Evolutionary conservation across 225 moss, liverwort and hornwort genomes (phyloP), one percentile per base, ranked within the genome.

Genomic region (Takakia lepidozioides): DNA sequence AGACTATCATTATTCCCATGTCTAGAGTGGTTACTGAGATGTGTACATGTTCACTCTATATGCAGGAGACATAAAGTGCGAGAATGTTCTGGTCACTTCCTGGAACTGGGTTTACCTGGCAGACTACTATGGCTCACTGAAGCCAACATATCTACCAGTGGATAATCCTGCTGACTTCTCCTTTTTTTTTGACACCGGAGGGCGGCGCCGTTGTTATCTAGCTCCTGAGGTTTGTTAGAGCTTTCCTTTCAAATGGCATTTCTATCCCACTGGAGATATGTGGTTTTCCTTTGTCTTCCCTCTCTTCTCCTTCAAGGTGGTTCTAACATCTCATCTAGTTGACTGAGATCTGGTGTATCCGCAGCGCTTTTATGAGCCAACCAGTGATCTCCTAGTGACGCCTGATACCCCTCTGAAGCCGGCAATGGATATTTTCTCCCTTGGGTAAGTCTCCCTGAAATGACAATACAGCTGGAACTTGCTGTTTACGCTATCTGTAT

Each of bases 91-190:
- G 66, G 98, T 98, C 49, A 98, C 91, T 19, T 98, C 98, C 30
- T 98, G 98, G 98, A 98, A 98, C 57, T 98, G 98, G 98, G 83
- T 98, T 27, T 98, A 81, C 62, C 74, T 98, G 40, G 87, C 87
- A 27, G 98, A 91, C 81, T 98, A 74, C 48, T 74, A 87, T 70
- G 98, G 91, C 17, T 83, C 87, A 26, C 74, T 82, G 19, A 98
- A 98, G 55, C 98, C 98, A 30, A 87, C 98, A 20, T 79, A 92
- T 70, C 60, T 98, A 47, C 98, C 98, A 13, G 72, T 68, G 49
- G 91, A 98, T 60, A 85, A 87, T 70, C 91, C 98, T 44, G 72
- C 80, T 34, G 98, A 98, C 39, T 98, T 98, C 52, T 98, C 98
- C 19, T 91, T 91, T 61, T 98, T 91, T 61, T 98, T 91, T 37